phyloP scores from a whole-genome alignment of 805 yeast genomes.

The Blastobotrys muscicola region DNA sequence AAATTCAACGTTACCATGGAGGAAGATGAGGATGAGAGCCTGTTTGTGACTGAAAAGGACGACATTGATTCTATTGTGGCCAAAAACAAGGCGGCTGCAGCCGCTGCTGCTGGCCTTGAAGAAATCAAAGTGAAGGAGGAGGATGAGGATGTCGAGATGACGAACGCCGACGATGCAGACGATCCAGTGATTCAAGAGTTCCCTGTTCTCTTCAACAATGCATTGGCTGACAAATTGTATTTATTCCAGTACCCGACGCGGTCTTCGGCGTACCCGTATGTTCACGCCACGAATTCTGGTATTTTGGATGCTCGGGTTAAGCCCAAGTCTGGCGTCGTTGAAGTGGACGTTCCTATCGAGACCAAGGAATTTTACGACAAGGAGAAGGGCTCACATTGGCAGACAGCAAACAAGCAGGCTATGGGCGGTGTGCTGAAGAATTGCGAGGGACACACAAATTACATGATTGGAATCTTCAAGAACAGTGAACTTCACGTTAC shows the following conservation, averaged over 20 bases:
- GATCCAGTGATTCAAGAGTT: slow-evolving; percentile 55
- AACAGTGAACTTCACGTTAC: slow-evolving; percentile 50
- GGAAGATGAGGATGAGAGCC: slow-evolving; percentile 13
- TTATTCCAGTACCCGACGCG: slow-evolving; percentile 58
- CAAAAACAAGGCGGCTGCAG: neutral
- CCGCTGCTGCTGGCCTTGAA: neutral
- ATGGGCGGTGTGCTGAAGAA: slow-evolving; percentile 55
- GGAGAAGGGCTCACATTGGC: slow-evolving; percentile 56
- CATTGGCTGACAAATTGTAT: slow-evolving; percentile 27
- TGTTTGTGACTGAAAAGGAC: slow-evolving; percentile 16
- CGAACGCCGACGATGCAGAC: slow-evolving; percentile 22
- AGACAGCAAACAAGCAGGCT: slow-evolving; percentile 47
- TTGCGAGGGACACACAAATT: slow-evolving; percentile 6
- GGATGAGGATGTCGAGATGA: neutral
- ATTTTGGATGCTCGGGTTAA: slow-evolving; percentile 46
- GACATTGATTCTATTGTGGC: slow-evolving; percentile 4
- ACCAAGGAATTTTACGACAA: slow-evolving; percentile 57
- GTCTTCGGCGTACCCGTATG: slow-evolving; percentile 34
- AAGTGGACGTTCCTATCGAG: slow-evolving; percentile 68
- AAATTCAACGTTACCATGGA: neutral
- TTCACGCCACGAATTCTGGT: slow-evolving; percentile 29
- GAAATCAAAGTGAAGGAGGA: slow-evolving; percentile 1
- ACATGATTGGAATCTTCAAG: slow-evolving; percentile 32
- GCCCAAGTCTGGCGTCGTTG: slow-evolving; percentile 52
- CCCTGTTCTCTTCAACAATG: slow-evolving; percentile 41